phyloP scores from a whole-genome alignment of 495 filamentous ascomycete species.

The Penicillium macrosclerotiorum region DNA sequence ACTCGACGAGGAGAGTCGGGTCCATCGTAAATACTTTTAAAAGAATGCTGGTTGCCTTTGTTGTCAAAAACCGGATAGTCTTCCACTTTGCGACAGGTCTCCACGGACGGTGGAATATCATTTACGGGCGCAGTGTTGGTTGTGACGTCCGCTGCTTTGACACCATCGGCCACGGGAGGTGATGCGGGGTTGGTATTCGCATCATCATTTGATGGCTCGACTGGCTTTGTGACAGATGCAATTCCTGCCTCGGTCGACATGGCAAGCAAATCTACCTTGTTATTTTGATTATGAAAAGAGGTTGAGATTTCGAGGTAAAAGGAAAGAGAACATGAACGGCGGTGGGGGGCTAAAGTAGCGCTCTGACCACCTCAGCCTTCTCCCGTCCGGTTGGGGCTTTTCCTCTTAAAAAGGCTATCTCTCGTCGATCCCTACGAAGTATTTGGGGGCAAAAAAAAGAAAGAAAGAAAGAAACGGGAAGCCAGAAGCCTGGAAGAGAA shows the following conservation, averaged over 20 bases:
- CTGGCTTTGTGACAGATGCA: not conserved
- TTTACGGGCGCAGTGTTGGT: not conserved
- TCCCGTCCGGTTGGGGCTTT: no score
- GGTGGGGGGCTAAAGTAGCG: no score
- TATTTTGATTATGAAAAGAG: not conserved
- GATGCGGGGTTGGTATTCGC: not conserved
- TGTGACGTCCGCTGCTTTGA: slow-evolving; percentile 6
- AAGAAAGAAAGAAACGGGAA: no score
- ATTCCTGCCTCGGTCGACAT: not conserved
- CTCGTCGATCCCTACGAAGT: no score
- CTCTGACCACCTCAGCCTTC: no score
- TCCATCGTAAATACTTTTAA: slow-evolving; percentile 66
- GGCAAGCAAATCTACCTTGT: not conserved
- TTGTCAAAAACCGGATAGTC: slow-evolving; percentile 62
- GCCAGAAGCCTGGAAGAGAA: no score
- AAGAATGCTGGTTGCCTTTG: slow-evolving; percentile 59
- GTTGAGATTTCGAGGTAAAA: not conserved
- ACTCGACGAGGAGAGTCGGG: slow-evolving; percentile 54
- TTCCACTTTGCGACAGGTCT: slow-evolving; percentile 48
- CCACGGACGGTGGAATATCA: slow-evolving; percentile 49
- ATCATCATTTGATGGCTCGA: not conserved
- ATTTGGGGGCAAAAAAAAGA: no score
- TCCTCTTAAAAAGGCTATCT: no score
- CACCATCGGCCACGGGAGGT: not conserved
- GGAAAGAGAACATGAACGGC: no score